These are phyloP conservation scores for Cladobotryum mycophilum DNA, from an alignment of 2,329 filamentous ascomycete genomes.

Conservation along the genomic window DNA sequence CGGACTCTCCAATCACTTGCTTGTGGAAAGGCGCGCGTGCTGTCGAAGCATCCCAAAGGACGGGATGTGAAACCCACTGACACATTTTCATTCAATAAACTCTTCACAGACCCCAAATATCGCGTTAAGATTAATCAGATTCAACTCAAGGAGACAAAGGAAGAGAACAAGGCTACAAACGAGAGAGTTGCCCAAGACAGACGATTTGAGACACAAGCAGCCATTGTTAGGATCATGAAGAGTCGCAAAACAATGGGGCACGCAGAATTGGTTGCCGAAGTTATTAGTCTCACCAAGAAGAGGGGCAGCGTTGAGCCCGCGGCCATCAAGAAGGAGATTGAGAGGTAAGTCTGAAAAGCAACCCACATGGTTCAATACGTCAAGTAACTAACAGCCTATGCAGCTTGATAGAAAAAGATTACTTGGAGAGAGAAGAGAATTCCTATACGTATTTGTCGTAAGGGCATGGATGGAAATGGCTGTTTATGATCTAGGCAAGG, in stretches of 20 bases:
- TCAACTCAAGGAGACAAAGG: conserved; percentile 89
- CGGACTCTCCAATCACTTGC: conserved; percentile 93
- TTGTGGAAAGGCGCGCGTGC: conserved; percentile 78
- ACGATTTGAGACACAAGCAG: conserved; percentile 94
- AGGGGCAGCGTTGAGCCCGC: conserved; percentile 77
- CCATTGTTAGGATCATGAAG: conserved; percentile 97
- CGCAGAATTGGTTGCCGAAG: conserved; percentile 80
- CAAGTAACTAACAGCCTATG: conserved; percentile 4
- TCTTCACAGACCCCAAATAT: conserved; percentile 74
- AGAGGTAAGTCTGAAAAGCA: conserved; percentile 58
- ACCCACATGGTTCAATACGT: background rate
- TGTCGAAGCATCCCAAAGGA: conserved; percentile 79
- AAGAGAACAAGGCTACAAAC: conserved; percentile 92
- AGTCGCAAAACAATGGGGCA: conserved; percentile 81
- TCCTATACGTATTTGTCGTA: conserved; percentile 66
- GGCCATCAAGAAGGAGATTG: conserved; percentile 96
- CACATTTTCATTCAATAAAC: conserved; percentile 74
- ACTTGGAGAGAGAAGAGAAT: conserved; percentile 73
- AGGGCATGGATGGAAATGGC: background rate
- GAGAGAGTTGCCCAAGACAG: conserved; percentile 82
- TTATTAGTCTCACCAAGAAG: conserved; percentile 83
- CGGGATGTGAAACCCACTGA: conserved; percentile 73
- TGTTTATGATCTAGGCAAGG: too few species aligned
- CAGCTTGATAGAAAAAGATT: conserved; percentile 88
- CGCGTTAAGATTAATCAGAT: conserved; percentile 99